A percentile compares a stretch with the other conserved stretches of the same genome.
Conservation (phyloP, 2,329 filamentous ascomycete species). For the Trichophyton rubrum region DNA sequence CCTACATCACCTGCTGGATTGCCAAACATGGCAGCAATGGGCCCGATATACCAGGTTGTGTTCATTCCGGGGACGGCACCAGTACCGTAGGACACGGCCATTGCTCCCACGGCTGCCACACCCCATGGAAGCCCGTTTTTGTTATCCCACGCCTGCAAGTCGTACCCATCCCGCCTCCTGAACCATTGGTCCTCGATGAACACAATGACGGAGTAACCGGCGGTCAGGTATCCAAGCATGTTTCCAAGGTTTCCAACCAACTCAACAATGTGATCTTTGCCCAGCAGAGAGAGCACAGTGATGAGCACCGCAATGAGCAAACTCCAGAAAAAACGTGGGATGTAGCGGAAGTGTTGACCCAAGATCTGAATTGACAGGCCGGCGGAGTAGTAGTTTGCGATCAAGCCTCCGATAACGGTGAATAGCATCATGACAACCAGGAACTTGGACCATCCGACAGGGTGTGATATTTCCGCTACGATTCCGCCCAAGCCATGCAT, state of each 20-base stretch:
- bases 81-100: conserved; percentile 5
- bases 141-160: conserved; percentile 36
- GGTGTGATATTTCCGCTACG: background rate
- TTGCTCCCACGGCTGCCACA: conserved; percentile 14
- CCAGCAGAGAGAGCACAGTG: conserved; percentile 33
- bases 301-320: conserved; percentile 30
- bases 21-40: conserved; percentile 3
- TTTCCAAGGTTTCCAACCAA: conserved; percentile 37
- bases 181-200: conserved; percentile 36
- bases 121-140: conserved; percentile 32
- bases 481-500: background rate
- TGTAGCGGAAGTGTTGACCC: conserved; percentile 37
- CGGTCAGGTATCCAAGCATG: conserved; percentile 37
- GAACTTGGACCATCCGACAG: conserved; percentile 2
- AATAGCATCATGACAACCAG: conserved; percentile 4
- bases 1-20: background rate
- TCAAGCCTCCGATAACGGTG: conserved; percentile 24
- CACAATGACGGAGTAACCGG: conserved; percentile 36
- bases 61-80: background rate
- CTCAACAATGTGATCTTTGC: conserved; percentile 30
- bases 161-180: conserved; percentile 32
- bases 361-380: conserved; percentile 38
- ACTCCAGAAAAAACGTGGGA: conserved; percentile 41
- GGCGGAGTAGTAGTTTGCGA: conserved; percentile 33
- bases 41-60: conserved; percentile 3